Evolutionary conservation across 2,329 filamentous ascomycete species (phyloP).

Genomic region (Cryphonectria nitschkei): DNA sequence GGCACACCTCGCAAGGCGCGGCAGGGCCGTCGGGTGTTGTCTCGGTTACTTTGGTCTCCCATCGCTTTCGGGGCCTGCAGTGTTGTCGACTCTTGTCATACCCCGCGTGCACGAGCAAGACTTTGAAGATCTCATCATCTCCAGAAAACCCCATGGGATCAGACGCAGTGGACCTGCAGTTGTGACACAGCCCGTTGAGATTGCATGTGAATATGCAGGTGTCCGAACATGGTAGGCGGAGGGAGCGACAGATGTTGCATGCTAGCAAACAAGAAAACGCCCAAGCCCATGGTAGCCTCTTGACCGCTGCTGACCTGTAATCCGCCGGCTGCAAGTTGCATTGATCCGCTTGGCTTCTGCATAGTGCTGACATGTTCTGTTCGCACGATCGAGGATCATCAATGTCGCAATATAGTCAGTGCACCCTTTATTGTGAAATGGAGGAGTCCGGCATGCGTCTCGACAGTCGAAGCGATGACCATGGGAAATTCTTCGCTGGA

Average conservation of each 20-base stretch:
- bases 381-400: neutral
- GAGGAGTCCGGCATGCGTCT: neutral
- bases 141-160: neutral
- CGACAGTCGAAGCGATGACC: neutral
- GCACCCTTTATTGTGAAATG: neutral
- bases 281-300: neutral
- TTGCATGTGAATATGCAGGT: constrained; percentile 27
- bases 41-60: constrained; percentile 15
- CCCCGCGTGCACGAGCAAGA: neutral
- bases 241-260: neutral
- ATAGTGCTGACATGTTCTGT: constrained; percentile 15
- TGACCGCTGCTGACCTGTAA: neutral
- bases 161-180: constrained; percentile 9
- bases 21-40: constrained; percentile 5
- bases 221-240: constrained; percentile 4
- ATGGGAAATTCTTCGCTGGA: neutral
- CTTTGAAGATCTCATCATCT: neutral
- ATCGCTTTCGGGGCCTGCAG: constrained; percentile 6
- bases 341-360: constrained; percentile 7
- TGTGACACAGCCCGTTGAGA: neutral
- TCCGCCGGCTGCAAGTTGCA: constrained; percentile 4
- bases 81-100: neutral
- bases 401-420: constrained; percentile 20
- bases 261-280: neutral
- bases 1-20: neutral